Evolutionary conservation across 1,284 basidiomycete species (phyloP), one percentile per base, ranked within the genome.

Genomic region (Exsudoporus floridanus): DNA sequence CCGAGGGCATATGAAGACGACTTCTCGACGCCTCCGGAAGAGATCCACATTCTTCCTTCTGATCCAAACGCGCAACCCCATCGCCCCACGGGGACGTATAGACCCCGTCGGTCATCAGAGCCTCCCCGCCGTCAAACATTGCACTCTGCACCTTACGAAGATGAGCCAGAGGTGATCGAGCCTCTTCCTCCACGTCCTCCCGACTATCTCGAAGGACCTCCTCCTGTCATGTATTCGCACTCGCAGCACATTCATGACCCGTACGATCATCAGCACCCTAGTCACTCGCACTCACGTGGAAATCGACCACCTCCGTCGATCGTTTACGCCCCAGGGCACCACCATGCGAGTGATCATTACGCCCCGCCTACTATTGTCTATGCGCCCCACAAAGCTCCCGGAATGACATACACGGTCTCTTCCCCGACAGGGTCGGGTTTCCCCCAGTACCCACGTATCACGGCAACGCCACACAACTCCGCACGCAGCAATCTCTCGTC

Each of bases 341-440:
- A 75, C 47, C 73, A 73, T 58, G 68, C 73, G 33, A 60, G 62
- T 58, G 70, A 77, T 45, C 74, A 75, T 55, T 82, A 81, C 55
- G 64, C 75, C 7, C 79, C 81, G 19, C 79, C 79, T n/a, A 71
- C 74, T 1, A 76, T 81, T 36, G 59, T 77, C 60, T 64, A 74
- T 73, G 64, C 64, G 36, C 57, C 75, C 71, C 59, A 77, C 69
- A 52, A 80, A 73, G 51, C 76, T 66, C 55, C 72, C 70, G 66
- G 80, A 4, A 75, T 82, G 71, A 76, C 75, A 7, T 77, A 81
- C 58, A 81, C 79, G 46, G 77, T 81, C 53, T 81, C 79, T n/a
- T 74, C 77, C 18, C 79, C 77, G 5, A 73, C 77, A 6, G 73
- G 71, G 38, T 62, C 69, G 27, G 65, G 66, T 23, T 67, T 70